Percentiles rank a stretch among this genome's conserved stretches.
Evolutionary conservation across 257 asterid species (phyloP).

Genomic region (Nicotiana sylvestris): DNA sequence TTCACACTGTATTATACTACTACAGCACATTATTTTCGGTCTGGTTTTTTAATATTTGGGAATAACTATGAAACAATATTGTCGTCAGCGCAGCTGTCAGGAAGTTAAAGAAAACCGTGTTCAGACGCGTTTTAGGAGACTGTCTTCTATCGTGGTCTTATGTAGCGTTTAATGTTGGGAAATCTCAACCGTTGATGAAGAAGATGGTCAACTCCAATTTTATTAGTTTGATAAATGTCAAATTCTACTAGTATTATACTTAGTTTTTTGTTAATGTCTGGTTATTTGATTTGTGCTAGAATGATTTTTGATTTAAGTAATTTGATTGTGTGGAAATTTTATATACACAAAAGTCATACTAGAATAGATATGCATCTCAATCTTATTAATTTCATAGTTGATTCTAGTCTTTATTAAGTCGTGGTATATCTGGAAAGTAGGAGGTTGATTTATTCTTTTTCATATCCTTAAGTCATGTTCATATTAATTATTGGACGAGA

Average conservation of each 20-base stretch:
- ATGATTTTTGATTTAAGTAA: no score
- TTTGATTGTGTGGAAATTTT: no score
- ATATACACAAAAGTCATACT: no score
- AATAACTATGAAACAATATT: not conserved
- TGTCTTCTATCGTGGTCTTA: not conserved
- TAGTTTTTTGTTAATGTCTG: no score
- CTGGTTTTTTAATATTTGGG: not conserved
- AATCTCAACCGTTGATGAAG: not conserved
- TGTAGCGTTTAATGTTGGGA: not conserved
- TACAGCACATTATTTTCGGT: not conserved
- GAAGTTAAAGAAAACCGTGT: slow-evolving; percentile 4
- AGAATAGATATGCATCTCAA: no score
- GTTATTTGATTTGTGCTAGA: no score
- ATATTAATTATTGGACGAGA: no score
- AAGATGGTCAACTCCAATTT: not conserved
- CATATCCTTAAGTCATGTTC: no score
- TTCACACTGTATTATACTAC: not conserved
- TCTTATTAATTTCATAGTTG: no score
- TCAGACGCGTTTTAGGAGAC: not conserved
- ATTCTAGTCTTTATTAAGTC: no score
- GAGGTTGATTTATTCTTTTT: no score
- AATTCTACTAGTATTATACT: not conserved
- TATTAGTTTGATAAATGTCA: not conserved
- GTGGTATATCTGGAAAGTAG: no score
- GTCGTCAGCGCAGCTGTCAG: not conserved